These are phyloP conservation scores for Pyricularia grisea DNA, from an alignment of 2,329 filamentous ascomycete genomes.

Conservation along the genomic window DNA sequence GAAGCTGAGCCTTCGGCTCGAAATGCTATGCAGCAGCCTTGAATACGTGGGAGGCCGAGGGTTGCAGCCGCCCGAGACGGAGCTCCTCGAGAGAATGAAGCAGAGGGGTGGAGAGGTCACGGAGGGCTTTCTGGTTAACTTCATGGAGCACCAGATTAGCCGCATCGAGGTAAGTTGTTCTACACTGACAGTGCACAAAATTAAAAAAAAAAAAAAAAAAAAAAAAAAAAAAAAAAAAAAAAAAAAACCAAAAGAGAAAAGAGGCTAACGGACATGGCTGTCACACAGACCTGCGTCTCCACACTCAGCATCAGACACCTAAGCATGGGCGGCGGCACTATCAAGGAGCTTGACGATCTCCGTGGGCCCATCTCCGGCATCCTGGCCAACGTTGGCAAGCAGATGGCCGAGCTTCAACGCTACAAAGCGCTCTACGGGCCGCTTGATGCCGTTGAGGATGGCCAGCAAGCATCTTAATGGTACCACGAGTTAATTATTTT, in stretches of 20 bases:
- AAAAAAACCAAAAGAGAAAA: too few relatives aligned
- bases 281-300: constrained; percentile 63
- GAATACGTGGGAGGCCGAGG: constrained; percentile 56
- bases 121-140: constrained; percentile 77
- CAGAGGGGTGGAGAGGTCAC: constrained; percentile 72
- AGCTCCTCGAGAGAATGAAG: constrained; percentile 62
- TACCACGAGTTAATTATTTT: neutral
- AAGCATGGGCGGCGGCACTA: constrained; percentile 55
- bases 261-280: neutral
- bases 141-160: constrained; percentile 91
- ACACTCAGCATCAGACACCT: constrained; percentile 74
- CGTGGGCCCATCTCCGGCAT: constrained; percentile 73
- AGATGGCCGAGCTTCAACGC: constrained; percentile 53
- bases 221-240: too few relatives aligned
- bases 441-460: neutral
- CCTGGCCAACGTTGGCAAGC: constrained; percentile 48
- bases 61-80: constrained; percentile 72
- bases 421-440: constrained; percentile 47
- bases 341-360: constrained; percentile 59
- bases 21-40: constrained; percentile 87
- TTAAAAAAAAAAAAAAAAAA: neutral
- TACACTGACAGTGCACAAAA: neutral
- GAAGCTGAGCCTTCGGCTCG: constrained; percentile 78
- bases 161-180: constrained; percentile 72
- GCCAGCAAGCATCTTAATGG: neutral